These are phyloP conservation scores for Suillus bovinus DNA, from an alignment of 768 basidiomycete species.

Conservation along the genomic window DNA sequence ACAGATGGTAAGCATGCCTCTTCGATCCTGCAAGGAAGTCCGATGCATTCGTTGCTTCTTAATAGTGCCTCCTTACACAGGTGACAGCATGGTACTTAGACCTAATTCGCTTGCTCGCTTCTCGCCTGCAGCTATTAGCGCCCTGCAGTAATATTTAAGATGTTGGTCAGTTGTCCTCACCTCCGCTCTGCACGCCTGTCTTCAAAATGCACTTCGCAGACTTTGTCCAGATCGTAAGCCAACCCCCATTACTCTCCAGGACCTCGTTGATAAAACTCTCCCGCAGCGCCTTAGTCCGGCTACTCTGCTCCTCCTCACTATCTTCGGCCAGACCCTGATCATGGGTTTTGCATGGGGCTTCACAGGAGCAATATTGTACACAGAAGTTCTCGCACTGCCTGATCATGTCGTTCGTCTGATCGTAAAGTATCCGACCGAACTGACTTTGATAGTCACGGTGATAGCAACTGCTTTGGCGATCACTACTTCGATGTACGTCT, in stretches of 20 bases:
- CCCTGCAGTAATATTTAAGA: neutral
- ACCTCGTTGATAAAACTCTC: neutral
- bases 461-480: neutral
- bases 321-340: constrained; percentile 1
- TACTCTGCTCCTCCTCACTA: neutral
- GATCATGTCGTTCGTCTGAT: neutral
- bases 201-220: neutral
- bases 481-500: neutral
- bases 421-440: neutral
- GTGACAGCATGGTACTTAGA: neutral
- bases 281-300: neutral
- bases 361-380: neutral
- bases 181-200: too few species aligned
- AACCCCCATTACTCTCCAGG: neutral
- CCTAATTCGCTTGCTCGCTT: neutral
- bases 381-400: neutral
- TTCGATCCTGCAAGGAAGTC: neutral
- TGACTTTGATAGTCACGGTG: neutral
- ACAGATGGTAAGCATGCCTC: neutral
- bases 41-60: neutral
- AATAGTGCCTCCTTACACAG: neutral
- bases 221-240: neutral
- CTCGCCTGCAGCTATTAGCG: neutral
- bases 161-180: neutral
- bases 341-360: constrained; percentile 4